phyloP scores from a whole-genome alignment of 768 basidiomycete species.

The Hydnomerulius pinastri region DNA sequence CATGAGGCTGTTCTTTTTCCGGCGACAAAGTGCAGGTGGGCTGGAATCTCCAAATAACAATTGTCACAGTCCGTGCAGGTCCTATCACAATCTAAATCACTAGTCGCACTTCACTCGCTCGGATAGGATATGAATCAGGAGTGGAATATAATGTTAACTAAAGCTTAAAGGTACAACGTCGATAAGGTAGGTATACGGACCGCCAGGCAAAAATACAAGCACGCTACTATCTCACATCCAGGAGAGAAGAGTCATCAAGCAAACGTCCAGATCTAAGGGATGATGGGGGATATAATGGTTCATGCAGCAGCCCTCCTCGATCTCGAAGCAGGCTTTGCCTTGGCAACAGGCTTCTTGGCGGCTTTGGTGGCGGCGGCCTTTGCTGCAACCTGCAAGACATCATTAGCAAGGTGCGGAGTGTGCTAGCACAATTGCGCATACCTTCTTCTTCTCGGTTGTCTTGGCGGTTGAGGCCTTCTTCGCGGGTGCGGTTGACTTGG shows the following conservation, averaged over 20 bases:
- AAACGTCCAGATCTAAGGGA: neutral
- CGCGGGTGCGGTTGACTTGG: neutral
- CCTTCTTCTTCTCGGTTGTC: conserved; percentile 27
- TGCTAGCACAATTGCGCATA: too few relatives aligned
- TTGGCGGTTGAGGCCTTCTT: neutral
- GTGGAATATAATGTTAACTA: too few relatives aligned
- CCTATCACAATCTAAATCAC: too few relatives aligned
- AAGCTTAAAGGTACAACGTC: neutral
- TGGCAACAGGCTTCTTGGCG: conserved; percentile 23
- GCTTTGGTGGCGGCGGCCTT: conserved; percentile 33
- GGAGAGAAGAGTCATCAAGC: neutral
- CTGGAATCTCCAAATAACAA: too few relatives aligned
- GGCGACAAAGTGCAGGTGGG: too few relatives aligned
- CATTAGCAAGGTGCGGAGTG: too few relatives aligned
- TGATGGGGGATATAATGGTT: neutral
- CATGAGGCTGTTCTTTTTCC: too few relatives aligned
- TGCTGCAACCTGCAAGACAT: conserved; percentile 31
- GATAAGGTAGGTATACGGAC: neutral
- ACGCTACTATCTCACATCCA: neutral
- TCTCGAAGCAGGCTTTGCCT: neutral
- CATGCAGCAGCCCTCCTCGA: neutral
- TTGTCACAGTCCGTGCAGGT: too few relatives aligned
- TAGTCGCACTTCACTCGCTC: too few relatives aligned
- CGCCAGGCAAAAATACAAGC: neutral
- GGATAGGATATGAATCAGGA: too few relatives aligned